Evolutionary conservation across 768 basidiomycete genomes (phyloP), one percentile per base, ranked within the genome.

Genomic region (Candolleomyces efflorescens): DNA sequence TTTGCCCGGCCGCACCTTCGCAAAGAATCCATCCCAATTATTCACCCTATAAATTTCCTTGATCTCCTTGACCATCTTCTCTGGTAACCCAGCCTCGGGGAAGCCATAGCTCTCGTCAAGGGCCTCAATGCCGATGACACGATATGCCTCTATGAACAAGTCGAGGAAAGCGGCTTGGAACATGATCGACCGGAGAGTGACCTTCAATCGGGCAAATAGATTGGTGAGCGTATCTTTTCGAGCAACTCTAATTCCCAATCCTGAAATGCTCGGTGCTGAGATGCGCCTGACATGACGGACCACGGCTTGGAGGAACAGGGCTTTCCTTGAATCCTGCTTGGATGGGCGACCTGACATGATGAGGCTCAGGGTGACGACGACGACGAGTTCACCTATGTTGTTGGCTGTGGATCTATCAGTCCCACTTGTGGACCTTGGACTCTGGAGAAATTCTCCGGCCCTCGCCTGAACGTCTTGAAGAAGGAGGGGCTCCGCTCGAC

Each of bases 71-170:
- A 78, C 78, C 75, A 80, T 76, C 22, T 62, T 54, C 55, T 69
- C 71, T 12, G 75, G 73, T 2, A 80, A 62, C n/a, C 67, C 66
- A 44, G 71, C 69, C 23, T 74, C 72, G 7, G 74, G 68, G 63
- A 78, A 78, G 7, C 77, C 78, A 54, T 79, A 79, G 60, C 73
- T 75, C 56, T 75, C 72, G 60, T 77, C 75, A 44, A 78, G 62
- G 22, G 66, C 64, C 20, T 66, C 50, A 26, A 73, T 62, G 18
- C 68, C 63, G 2, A 59, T 37, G 52, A 1, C 63, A 5, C 60
- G 68, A 46, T 78, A 76, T 11, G 71, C 70, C n/a, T 65, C 62
- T 62, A 75, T 68, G 59, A 79, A 78, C 37, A 74, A 62, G 50
- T 70, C 63, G 32, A 78, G 64, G 69, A 80, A 79, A 15, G 73